These are phyloP conservation scores for Pythium vanterpoolii DNA, from an alignment of 352 stramenopile genomes.

Conservation along the genomic window DNA sequence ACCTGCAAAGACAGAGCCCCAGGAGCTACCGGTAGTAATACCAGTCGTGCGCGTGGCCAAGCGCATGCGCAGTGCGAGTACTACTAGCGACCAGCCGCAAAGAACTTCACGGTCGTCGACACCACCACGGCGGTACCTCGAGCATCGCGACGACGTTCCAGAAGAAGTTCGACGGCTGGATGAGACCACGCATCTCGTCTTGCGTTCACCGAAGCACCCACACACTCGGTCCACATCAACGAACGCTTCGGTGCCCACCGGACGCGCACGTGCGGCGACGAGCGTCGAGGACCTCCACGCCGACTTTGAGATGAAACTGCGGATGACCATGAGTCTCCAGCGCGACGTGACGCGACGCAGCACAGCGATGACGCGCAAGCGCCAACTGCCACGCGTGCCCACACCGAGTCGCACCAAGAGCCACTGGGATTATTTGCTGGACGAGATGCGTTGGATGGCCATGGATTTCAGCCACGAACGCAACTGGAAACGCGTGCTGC, in stretches of 20 bases:
- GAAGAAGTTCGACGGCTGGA: slow-evolving; percentile 10
- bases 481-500: slow-evolving; percentile 92
- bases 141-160: slow-evolving; percentile 2
- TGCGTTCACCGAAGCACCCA: slow-evolving; percentile 1
- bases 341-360: slow-evolving; percentile 37
- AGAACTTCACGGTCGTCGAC: slow-evolving; percentile 10
- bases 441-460: slow-evolving; percentile 97
- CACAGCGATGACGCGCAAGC: slow-evolving; percentile 47
- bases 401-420: slow-evolving; percentile 52
- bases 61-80: slow-evolving; percentile 15
- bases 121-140: slow-evolving; percentile 15
- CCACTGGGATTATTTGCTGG: slow-evolving; percentile 93
- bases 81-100: background rate
- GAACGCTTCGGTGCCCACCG: background rate
- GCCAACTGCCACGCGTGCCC: slow-evolving; percentile 59
- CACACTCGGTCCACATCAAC: background rate
- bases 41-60: slow-evolving; percentile 12
- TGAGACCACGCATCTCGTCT: slow-evolving; percentile 2
- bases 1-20: background rate
- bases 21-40: background rate
- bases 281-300: slow-evolving; percentile 28
- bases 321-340: slow-evolving; percentile 42
- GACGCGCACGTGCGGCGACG: slow-evolving; percentile 11
- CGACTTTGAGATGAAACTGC: slow-evolving; percentile 52
- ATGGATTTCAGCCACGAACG: slow-evolving; percentile 96